Evolutionary conservation across 768 basidiomycete genomes (phyloP).

Genomic region (Udeniomyces megalosporus): DNA sequence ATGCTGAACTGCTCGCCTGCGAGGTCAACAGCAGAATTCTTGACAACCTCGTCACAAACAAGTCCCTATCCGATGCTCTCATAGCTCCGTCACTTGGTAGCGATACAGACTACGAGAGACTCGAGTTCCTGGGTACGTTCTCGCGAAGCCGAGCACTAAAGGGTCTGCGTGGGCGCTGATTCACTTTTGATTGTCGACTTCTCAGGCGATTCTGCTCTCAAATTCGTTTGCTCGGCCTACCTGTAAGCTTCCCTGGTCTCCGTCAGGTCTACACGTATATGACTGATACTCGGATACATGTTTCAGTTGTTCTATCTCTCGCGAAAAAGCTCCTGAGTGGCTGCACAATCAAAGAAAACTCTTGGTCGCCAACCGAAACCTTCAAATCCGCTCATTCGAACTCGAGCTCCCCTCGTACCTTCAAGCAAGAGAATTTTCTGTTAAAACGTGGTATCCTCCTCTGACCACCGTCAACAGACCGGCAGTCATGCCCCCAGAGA

Average conservation of each 20-base stretch:
- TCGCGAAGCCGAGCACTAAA: not conserved
- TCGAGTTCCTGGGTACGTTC: constrained; percentile 58
- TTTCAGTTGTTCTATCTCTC: constrained; percentile 44
- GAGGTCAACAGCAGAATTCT: constrained; percentile 61
- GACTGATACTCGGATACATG: not conserved
- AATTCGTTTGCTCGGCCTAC: constrained; percentile 57
- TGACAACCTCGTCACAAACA: constrained; percentile 44
- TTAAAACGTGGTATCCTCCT: constrained; percentile 5
- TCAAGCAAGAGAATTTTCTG: constrained; percentile 33
- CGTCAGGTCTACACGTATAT: not conserved
- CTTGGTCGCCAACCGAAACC: constrained; percentile 57
- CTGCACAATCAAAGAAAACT: constrained; percentile 50
- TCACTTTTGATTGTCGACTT: not conserved
- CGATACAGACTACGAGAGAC: constrained; percentile 64
- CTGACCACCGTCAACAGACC: not conserved
- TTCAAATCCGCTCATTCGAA: constrained; percentile 42
- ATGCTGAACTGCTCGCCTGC: constrained; percentile 57
- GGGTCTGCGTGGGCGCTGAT: not conserved
- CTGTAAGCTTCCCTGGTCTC: constrained; percentile 23
- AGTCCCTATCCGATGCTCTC: constrained; percentile 47
- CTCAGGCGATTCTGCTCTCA: constrained; percentile 65
- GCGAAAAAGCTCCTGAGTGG: constrained; percentile 47
- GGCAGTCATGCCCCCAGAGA: not conserved
- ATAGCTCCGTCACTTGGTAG: constrained; percentile 52
- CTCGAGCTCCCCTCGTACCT: constrained; percentile 56